Evolutionary conservation across 768 basidiomycete genomes (phyloP), one percentile per base, ranked within the genome.

Genomic region (Brasilioporus rufonigricans): DNA sequence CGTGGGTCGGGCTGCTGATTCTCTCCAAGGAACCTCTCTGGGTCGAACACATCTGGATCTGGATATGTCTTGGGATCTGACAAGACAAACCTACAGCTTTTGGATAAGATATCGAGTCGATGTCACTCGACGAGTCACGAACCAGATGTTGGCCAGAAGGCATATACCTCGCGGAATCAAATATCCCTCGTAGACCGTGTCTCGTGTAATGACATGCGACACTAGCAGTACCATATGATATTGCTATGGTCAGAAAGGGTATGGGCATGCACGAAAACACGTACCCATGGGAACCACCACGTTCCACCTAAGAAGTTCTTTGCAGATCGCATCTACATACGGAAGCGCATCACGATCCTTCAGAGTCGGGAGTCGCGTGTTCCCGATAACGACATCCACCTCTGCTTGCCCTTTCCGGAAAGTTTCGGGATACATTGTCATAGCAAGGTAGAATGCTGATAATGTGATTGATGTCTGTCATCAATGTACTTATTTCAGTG

Each of bases 181-280:
- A 27, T 60, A 61, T 4, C 64, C 68, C 4, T 65, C 38, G 23
- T 61, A 58, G 41, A 51, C 29, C 2, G 51, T n/a, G 10, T 70
- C 66, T 24, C 65, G 44, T 18, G 44, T 50, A 12, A 36, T 44
- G 41, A 48, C 44, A 32, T 61, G 61, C 16, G 43, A 19, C 2
- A 3, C 55, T 60, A 19, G 29, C 8, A 11, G 26, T 5, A 4
- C 21, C 18, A 32, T 5, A 31, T 13, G 18, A n/a, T 11, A 12
- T 44, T 14, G 8, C 24, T 9, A 11, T 16, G 13, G 43, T 27
- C 43, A 18, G 27, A 10, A 11, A 10, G 4, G 13, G 21, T 24
- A 12, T 16, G 21, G 9, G 18, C 23, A 29, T 6, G 14, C 4
- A 2, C n/a, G 18, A n/a, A 19, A 7, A 23, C 9, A 38, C 50